Conservation (phyloP, 2,329 filamentous ascomycete genomes). For the Fusarium sp. region DNA sequence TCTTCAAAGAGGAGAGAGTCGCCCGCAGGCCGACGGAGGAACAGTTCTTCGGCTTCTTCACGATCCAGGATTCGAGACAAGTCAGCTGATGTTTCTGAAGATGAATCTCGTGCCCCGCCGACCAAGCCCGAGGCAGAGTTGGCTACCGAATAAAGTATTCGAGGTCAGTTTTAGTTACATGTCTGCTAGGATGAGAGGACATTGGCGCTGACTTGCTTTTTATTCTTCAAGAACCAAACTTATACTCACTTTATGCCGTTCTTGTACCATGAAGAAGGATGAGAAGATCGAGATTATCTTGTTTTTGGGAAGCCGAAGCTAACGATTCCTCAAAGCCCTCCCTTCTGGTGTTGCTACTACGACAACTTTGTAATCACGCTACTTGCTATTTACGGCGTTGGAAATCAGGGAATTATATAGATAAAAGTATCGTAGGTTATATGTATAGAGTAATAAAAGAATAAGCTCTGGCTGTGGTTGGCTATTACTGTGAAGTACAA, state of each 20-base stretch:
- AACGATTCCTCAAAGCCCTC: slow-evolving; percentile 26
- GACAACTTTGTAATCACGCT: slow-evolving; percentile 9
- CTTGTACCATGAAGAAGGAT: slow-evolving; percentile 20
- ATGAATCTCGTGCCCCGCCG: slow-evolving; percentile 42
- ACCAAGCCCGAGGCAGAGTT: slow-evolving; percentile 33
- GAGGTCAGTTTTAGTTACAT: slow-evolving; percentile 41
- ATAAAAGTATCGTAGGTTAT: slow-evolving; percentile 7
- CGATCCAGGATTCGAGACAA: slow-evolving; percentile 61
- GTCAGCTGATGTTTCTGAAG: slow-evolving; percentile 66
- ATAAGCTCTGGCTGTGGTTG: background rate
- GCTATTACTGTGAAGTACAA: background rate
- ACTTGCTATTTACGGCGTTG: slow-evolving; percentile 9
- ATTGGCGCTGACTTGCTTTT: slow-evolving; percentile 18
- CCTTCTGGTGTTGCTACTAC: slow-evolving; percentile 1
- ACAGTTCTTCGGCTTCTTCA: slow-evolving; percentile 64
- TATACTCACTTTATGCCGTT: slow-evolving; percentile 7
- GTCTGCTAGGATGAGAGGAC: background rate
- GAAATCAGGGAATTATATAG: background rate
- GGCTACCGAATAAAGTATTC: slow-evolving; percentile 23
- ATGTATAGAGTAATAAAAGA: slow-evolving; percentile 3
- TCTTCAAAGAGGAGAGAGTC: slow-evolving; percentile 30
- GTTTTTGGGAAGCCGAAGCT: slow-evolving; percentile 27
- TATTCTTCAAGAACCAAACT: background rate
- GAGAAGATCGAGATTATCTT: slow-evolving; percentile 20
- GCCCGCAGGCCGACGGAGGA: slow-evolving; percentile 55